Percentiles rank a stretch among this genome's conserved stretches.
These are phyloP conservation scores for Sclerotinia subarctica DNA, from an alignment of 2,329 filamentous ascomycete genomes.

Conservation along the genomic window DNA sequence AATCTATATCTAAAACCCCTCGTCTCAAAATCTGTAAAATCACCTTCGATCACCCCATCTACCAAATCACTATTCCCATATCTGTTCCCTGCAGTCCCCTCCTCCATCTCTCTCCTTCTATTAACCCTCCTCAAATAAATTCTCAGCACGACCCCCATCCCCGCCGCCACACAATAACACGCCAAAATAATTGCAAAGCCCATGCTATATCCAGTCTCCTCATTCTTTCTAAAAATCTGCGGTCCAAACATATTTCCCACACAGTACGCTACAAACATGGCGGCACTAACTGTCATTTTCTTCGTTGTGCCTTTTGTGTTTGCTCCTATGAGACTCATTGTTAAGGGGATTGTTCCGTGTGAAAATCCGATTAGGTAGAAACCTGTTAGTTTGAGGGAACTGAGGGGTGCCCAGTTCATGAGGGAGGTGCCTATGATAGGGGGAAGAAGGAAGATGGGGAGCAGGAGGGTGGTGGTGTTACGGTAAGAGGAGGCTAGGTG, in stretches of 20 bases:
- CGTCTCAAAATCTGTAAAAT: constrained; percentile 7
- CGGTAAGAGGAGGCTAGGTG: constrained; percentile 40
- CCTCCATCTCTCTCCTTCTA: constrained; percentile 19
- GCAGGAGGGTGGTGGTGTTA: constrained; percentile 30
- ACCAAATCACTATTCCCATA: too few species aligned
- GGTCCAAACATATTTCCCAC: constrained; percentile 34
- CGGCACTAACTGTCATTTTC: constrained; percentile 37
- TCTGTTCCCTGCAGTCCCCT: background rate
- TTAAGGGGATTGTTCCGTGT: constrained; percentile 35
- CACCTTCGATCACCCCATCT: background rate
- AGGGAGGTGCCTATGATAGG: constrained; percentile 36
- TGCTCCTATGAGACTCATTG: constrained; percentile 36
- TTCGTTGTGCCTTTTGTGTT: constrained; percentile 38
- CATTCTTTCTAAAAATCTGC: constrained; percentile 27
- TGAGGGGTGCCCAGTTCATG: constrained; percentile 30
- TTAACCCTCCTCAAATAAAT: constrained; percentile 30
- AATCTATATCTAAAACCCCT: constrained; percentile 12
- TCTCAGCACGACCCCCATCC: constrained; percentile 26
- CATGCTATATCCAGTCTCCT: constrained; percentile 27
- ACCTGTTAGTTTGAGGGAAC: constrained; percentile 34
- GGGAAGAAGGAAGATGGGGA: constrained; percentile 28
- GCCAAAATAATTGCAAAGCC: constrained; percentile 34
- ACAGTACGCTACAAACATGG: constrained; percentile 29
- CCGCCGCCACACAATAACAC: constrained; percentile 28
- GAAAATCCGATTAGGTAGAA: constrained; percentile 31